These are phyloP conservation scores for Besnoitia besnoiti DNA, from an alignment of 169 alveolate species.

Conservation along the genomic window DNA sequence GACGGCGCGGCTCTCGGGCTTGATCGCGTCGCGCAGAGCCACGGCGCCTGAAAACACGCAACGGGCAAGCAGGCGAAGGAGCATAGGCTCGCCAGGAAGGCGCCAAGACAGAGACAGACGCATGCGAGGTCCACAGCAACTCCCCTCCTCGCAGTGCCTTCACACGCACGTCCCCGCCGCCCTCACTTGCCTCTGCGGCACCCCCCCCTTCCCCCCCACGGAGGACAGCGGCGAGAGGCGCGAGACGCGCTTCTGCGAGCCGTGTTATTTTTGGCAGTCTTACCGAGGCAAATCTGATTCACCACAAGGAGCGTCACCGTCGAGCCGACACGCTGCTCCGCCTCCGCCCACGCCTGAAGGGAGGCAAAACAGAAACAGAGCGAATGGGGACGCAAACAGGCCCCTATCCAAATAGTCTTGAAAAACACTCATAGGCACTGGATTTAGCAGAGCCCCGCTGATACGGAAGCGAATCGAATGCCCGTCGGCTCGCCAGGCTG, in stretches of 20 bases:
- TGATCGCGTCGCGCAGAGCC: slow-evolving; percentile 4
- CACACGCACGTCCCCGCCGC: neutral
- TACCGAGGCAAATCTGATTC: neutral
- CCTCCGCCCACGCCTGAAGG: neutral
- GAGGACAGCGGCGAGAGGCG: neutral
- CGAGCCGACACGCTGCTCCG: neutral
- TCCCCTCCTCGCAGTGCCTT: neutral
- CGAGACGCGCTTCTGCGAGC: neutral
- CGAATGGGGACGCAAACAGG: neutral
- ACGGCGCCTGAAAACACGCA: neutral
- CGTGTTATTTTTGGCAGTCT: neutral
- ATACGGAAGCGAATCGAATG: too few species aligned
- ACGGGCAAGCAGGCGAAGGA: neutral
- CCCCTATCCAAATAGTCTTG: too few species aligned
- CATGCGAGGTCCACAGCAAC: too few species aligned
- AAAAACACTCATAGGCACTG: too few species aligned
- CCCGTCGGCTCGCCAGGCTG: too few species aligned
- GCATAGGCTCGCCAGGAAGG: too few species aligned
- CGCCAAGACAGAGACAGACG: neutral
- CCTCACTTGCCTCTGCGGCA: too few species aligned
- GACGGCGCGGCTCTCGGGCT: neutral
- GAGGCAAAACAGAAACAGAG: neutral
- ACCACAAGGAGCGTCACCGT: neutral
- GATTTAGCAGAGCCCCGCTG: too few species aligned
- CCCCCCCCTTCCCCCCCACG: too few species aligned